Evolutionary conservation across 768 basidiomycete genomes (phyloP), one percentile per base, ranked within the genome.

Genomic region (Coprinopsis sp.): DNA sequence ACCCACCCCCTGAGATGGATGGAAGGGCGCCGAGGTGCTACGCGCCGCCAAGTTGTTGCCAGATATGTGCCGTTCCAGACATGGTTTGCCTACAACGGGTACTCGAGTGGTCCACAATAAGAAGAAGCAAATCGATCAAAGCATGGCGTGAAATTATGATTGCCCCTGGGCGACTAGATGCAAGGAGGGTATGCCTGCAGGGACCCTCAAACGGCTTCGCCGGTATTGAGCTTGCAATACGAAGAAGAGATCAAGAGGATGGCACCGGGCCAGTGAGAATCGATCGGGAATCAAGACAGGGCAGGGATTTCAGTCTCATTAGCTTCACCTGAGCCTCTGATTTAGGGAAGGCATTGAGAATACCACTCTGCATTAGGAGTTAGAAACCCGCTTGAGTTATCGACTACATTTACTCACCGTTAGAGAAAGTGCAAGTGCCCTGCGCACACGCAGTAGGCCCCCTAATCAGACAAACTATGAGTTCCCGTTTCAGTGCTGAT

Each of bases 361-460:
- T 56, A 58, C 42, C 47, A 58, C 11, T 47, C 58, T 58, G 30
- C 22, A 40, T 34, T 13, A 16, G 34, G 18, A 18, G 19, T 37
- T 18, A 19, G 34, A 11, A 34, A 21, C 6, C 3, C 13, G 7
- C 19, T 13, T 7, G 21, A 28, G 16, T 12, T 16, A 24, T 4
- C 5, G 22, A 4, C 11, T 7, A 38, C 18, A 30, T 21, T 16
- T 6, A 52, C 52, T 22, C 18, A 56, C 56, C 27, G 33, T 54
- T 55, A 27, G 37, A 27, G 33, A 51, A 45, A 24, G 45, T 49
- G 52, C 55, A 57, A 29, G 47, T 55, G 7, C 55, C 58, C 29
- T 50, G 34, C 21, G 52, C 48, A 27, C 58, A 59, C 11, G 49
- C 40, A 13, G 52, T 55, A 7, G 49, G 29, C 12, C 58, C 58